Evolutionary conservation across 345 rosid species (phyloP), one percentile per base, ranked within the genome.

Genomic region (Litchi chinensis): DNA sequence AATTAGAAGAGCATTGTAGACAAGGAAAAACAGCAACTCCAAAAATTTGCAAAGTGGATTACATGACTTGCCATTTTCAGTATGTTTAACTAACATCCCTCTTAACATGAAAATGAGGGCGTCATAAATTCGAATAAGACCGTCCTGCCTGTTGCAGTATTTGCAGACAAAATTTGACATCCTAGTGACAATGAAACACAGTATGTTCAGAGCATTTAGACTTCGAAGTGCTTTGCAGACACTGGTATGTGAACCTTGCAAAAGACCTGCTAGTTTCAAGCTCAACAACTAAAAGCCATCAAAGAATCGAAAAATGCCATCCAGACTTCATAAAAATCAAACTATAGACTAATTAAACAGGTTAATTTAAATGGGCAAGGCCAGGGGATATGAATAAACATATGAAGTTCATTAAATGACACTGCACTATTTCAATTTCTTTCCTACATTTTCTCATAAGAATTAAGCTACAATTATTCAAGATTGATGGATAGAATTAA

Each of bases 391-490:
- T 41, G 37, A 78, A 70, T 68, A 43, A 70, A 2, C 18, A 79
- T 52, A 52, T 15, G 66, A 73, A 77, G 74, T 46, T 74, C 77
- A 65, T 32, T 57, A 9, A 50, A 71, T 39, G 65, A 69, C 21
- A 64, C 68, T 76, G 54, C 65, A 68, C 81, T 79, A 65, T 9
- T 22, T 37, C 10, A 41, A 67, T 68, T 75, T 68, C 71, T 76
- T 54, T 52, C 77, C 86, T 77, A 83, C 78, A 37, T 70, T 77
- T 66, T 57, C 79, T 83, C 37, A 37, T 41, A 40, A 76, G 71
- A 43, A 73, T 37, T n/a, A 76, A 59, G 79, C 44, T 60, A 76
- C 76, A 44, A 68, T 86, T 84, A 82, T 80, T 82, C 62, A 44
- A 67, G 54, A 68, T 72, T 43, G 48, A 65, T 10, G 6, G 73